Evolutionary conservation across 2,329 filamentous ascomycete genomes (phyloP).

Genomic region (Claviceps humidiphila): DNA sequence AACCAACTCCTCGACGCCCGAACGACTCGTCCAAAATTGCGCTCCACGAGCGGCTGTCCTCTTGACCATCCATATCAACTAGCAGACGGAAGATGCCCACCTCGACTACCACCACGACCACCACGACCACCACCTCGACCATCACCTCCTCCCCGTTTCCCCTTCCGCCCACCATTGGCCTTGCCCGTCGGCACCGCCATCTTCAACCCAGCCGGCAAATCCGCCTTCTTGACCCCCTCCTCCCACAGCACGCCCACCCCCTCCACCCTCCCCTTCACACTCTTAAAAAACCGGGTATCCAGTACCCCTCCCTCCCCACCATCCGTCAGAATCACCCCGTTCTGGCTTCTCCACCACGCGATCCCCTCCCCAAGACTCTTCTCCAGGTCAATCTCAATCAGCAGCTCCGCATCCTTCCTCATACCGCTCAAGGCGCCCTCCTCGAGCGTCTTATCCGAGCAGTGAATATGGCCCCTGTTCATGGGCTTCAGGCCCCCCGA

Average conservation of each 20-base stretch:
- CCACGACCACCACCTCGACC: slow-evolving; percentile 10
- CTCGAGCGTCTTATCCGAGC: slow-evolving; percentile 48
- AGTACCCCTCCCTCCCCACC: slow-evolving; percentile 47
- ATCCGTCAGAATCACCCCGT: slow-evolving; percentile 59
- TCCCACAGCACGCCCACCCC: slow-evolving; percentile 56
- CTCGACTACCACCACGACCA: slow-evolving; percentile 11
- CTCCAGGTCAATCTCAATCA: slow-evolving; percentile 65
- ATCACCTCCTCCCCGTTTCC: slow-evolving; percentile 23
- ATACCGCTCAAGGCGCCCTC: slow-evolving; percentile 62
- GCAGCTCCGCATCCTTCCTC: slow-evolving; percentile 60
- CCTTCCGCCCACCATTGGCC: slow-evolving; percentile 24
- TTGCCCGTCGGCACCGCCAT: slow-evolving; percentile 35
- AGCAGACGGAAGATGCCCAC: background rate
- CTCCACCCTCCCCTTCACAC: slow-evolving; percentile 49
- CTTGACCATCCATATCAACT: background rate
- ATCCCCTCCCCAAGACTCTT: slow-evolving; percentile 48
- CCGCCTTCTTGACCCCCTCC: slow-evolving; percentile 51
- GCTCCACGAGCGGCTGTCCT: background rate
- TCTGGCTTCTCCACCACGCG: slow-evolving; percentile 68
- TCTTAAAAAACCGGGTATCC: slow-evolving; percentile 53
- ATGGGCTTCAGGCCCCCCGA: slow-evolving; percentile 69
- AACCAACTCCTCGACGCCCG: no score
- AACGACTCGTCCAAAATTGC: no score
- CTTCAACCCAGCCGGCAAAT: slow-evolving; percentile 50
- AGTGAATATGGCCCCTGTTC: slow-evolving; percentile 81